Percentiles rank a stretch among this genome's conserved stretches.
Evolutionary conservation across 1,139 yeast species (phyloP).

Genomic region (Citeromyces siamensis): DNA sequence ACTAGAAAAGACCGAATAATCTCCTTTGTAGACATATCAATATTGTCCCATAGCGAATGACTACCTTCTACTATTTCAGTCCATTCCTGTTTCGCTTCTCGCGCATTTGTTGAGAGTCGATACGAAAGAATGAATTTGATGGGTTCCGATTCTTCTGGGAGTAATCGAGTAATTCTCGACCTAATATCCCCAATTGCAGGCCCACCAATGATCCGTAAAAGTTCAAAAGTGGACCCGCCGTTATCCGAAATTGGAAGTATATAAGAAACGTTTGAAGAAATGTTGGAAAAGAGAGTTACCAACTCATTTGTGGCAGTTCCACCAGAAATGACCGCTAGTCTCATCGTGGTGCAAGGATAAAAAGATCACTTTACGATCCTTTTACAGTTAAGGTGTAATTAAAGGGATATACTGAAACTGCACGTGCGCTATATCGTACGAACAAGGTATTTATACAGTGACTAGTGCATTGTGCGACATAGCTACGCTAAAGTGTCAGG

Average conservation of each 20-base stretch:
- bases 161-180: constrained; percentile 66
- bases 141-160: constrained; percentile 33
- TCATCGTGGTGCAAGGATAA: constrained; percentile 5
- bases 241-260: constrained; percentile 82
- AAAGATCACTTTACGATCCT: too few relatives aligned
- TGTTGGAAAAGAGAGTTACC: constrained; percentile 31
- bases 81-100: constrained; percentile 64
- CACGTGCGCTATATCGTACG: too few relatives aligned
- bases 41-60: constrained; percentile 53
- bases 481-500: too few relatives aligned
- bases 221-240: constrained; percentile 91
- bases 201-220: constrained; percentile 83
- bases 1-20: constrained; percentile 68
- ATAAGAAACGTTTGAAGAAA: constrained; percentile 38
- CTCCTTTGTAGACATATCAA: constrained; percentile 56
- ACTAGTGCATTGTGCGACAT: too few relatives aligned
- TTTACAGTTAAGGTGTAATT: too few relatives aligned
- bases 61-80: constrained; percentile 65
- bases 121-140: constrained; percentile 41
- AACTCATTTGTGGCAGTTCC: constrained; percentile 69
- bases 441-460: too few relatives aligned
- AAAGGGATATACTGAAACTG: too few relatives aligned
- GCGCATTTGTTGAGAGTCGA: constrained; percentile 42
- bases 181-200: constrained; percentile 93
- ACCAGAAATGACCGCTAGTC: constrained; percentile 44